phyloP scores from a whole-genome alignment of 495 filamentous ascomycete genomes.

The Penicillium diatomitis region DNA sequence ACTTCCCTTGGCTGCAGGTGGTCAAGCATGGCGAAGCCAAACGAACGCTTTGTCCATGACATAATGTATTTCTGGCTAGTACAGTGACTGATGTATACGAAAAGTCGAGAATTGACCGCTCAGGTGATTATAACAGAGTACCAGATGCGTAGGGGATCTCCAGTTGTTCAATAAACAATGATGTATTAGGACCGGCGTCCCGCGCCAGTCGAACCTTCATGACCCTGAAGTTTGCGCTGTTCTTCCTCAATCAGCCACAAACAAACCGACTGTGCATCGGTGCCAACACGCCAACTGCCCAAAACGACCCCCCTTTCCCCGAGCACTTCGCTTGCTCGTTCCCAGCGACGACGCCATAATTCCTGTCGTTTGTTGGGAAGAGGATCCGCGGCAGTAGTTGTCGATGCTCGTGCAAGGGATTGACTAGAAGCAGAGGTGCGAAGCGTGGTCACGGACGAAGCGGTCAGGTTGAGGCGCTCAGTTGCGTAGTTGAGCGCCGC shows the following conservation, averaged over 20 bases:
- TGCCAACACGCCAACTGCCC: constrained; percentile 75
- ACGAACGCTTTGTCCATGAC: too few species aligned
- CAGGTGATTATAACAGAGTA: too few species aligned
- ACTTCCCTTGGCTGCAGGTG: too few species aligned
- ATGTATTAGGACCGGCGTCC: constrained; percentile 3
- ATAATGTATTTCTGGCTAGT: too few species aligned
- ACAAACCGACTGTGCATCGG: constrained; percentile 60
- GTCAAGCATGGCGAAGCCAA: too few species aligned
- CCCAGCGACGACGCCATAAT: constrained; percentile 73
- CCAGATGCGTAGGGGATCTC: too few species aligned
- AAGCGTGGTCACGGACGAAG: constrained; percentile 10
- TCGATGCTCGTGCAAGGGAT: constrained; percentile 12
- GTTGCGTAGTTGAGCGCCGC: constrained; percentile 27
- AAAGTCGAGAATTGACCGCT: too few species aligned
- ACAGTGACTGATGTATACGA: too few species aligned
- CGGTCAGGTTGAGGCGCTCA: constrained; percentile 19
- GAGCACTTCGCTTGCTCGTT: constrained; percentile 61
- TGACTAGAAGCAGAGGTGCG: constrained; percentile 22
- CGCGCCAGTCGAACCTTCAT: not conserved
- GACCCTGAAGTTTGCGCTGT: constrained; percentile 14
- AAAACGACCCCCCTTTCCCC: constrained; percentile 60
- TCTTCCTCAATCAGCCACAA: constrained; percentile 43
- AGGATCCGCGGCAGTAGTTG: constrained; percentile 6
- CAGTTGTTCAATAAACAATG: not conserved
- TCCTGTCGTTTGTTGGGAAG: constrained; percentile 67